A percentile compares a stretch with the other conserved stretches of the same genome.
These are phyloP conservation scores for Globisporangium cylindrosporum DNA, from an alignment of 352 stramenopile species.

Conservation along the genomic window DNA sequence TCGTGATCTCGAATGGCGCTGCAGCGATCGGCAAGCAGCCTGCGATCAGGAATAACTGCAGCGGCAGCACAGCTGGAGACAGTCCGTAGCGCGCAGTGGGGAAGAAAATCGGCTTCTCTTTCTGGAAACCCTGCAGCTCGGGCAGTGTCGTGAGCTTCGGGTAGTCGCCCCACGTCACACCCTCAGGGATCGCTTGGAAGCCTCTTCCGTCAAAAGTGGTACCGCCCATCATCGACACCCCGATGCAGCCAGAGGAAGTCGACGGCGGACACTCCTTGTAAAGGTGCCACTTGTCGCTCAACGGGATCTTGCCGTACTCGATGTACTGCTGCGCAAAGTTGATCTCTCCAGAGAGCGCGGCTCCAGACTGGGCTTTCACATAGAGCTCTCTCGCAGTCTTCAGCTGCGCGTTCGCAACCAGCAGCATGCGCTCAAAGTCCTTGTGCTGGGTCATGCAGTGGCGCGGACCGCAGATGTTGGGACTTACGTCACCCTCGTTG, in stretches of 20 bases:
- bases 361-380: slow-evolving; percentile 29
- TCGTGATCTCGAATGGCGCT: slow-evolving; percentile 82
- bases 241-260: slow-evolving; percentile 78
- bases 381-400: slow-evolving; percentile 64
- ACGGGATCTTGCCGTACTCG: slow-evolving; percentile 63
- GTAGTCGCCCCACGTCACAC: slow-evolving; percentile 65
- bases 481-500: slow-evolving; percentile 92
- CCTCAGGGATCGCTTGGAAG: slow-evolving; percentile 57
- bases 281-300: slow-evolving; percentile 64
- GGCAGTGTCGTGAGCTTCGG: slow-evolving; percentile 73
- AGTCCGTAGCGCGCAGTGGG: slow-evolving; percentile 71
- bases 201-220: slow-evolving; percentile 75
- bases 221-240: slow-evolving; percentile 81
- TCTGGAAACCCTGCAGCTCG: slow-evolving; percentile 65
- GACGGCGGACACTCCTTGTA: slow-evolving; percentile 61
- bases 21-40: slow-evolving; percentile 59
- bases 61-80: slow-evolving; percentile 62
- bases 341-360: slow-evolving; percentile 42
- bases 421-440: slow-evolving; percentile 80
- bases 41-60: slow-evolving; percentile 70
- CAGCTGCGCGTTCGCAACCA: slow-evolving; percentile 72
- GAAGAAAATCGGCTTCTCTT: slow-evolving; percentile 81
- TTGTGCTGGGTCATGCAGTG: slow-evolving; percentile 63
- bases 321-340: slow-evolving; percentile 71
- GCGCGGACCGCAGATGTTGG: slow-evolving; percentile 85